A percentile compares a stretch with the other conserved stretches of the same genome.
Evolutionary conservation across 2,329 filamentous ascomycete species (phyloP).

Genomic region (Trichoderma citrinoviride): DNA sequence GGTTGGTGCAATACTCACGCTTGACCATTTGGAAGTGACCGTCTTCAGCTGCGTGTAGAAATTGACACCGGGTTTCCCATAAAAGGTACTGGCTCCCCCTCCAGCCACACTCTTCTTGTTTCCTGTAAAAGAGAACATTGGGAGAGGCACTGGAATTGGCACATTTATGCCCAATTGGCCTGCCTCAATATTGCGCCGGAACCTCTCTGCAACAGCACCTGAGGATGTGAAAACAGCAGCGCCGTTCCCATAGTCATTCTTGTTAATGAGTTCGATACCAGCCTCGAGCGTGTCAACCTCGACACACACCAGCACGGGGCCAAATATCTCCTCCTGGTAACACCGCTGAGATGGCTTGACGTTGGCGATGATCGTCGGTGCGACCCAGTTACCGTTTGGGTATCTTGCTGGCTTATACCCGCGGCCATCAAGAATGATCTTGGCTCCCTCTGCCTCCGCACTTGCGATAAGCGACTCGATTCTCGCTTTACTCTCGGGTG

Average conservation of each 20-base stretch:
- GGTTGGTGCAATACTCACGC: neutral
- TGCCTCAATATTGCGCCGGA: neutral
- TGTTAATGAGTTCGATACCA: neutral
- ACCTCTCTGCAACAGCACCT: neutral
- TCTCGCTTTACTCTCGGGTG: neutral
- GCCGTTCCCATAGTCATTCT: neutral
- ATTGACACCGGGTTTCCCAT: neutral
- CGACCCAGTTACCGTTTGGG: neutral
- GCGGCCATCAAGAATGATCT: neutral
- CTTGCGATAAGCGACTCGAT: neutral
- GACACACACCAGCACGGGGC: neutral
- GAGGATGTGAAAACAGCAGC: neutral
- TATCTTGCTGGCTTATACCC: neutral
- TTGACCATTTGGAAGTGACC: neutral
- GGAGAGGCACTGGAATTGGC: neutral
- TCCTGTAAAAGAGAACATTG: neutral
- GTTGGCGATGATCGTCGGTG: neutral
- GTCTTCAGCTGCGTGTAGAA: neutral
- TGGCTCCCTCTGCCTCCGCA: neutral
- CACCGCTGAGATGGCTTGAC: neutral
- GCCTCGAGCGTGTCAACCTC: neutral
- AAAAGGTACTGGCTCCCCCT: neutral
- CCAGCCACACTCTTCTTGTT: neutral
- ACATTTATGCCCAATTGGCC: neutral
- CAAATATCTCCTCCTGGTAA: neutral